Percentiles rank a stretch among this genome's conserved stretches.
Conservation (phyloP, 768 basidiomycete species). For the Roridomyces roridus region DNA sequence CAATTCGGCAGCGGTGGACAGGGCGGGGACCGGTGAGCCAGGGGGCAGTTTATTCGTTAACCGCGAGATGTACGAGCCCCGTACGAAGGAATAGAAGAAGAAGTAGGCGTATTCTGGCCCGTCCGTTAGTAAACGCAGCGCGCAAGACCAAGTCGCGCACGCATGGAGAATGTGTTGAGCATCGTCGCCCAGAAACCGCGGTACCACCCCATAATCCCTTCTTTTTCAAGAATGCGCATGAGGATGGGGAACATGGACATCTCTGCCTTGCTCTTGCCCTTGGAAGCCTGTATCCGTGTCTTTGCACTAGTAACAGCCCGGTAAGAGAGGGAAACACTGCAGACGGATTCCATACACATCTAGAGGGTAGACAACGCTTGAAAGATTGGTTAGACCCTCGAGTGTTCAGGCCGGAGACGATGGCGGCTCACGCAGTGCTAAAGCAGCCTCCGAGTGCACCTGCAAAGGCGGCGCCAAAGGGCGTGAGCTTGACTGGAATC, state of each 20-base stretch:
- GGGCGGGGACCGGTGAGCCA: constrained; percentile 63
- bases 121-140: neutral
- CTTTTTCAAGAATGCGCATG: constrained; percentile 73
- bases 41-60: constrained; percentile 62
- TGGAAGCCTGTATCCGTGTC: constrained; percentile 88
- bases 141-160: constrained; percentile 54
- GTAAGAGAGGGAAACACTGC: constrained; percentile 1
- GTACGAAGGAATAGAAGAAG: constrained; percentile 96
- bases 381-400: constrained; percentile 10
- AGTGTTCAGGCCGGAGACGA: constrained; percentile 4
- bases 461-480: constrained; percentile 88
- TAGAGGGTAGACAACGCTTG: constrained; percentile 90
- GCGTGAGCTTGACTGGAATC: constrained; percentile 71
- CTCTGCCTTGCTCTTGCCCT: constrained; percentile 58
- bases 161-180: constrained; percentile 98
- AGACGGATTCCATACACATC: constrained; percentile 72
- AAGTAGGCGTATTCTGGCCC: constrained; percentile 97
- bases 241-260: constrained; percentile 71
- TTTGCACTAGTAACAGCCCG: constrained; percentile 67
- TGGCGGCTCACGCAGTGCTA: constrained; percentile 77
- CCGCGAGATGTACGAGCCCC: constrained; percentile 81
- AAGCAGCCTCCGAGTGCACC: constrained; percentile 95
- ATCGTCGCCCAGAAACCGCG: constrained; percentile 95
- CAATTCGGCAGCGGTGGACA: constrained; percentile 83
- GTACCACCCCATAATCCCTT: constrained; percentile 86